Conservation (phyloP, 2,329 filamentous ascomycete genomes). For the Dactylellina leptospora region DNA sequence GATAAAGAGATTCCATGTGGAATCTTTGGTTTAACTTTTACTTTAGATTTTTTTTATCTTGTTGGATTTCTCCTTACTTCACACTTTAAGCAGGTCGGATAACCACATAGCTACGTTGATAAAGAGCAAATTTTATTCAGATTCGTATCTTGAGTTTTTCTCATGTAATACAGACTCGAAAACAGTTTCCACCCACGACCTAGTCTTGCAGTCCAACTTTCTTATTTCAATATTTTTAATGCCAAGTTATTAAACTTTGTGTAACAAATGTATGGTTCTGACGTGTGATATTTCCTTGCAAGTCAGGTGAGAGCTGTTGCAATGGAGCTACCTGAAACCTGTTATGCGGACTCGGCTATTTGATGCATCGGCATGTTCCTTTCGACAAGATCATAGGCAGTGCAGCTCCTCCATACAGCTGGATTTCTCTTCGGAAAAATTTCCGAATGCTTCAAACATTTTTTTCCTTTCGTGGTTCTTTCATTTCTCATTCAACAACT, state of each 20-base stretch:
- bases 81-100: conserved; percentile 32
- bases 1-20: conserved; percentile 16
- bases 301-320: too few species aligned
- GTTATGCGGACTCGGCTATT: too few species aligned
- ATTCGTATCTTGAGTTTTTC: conserved; percentile 6
- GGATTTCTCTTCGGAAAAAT: background rate
- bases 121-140: conserved; percentile 4
- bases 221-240: background rate
- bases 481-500: background rate
- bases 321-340: too few species aligned
- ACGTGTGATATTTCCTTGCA: too few species aligned
- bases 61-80: conserved; percentile 2
- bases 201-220: background rate
- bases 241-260: background rate
- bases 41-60: background rate
- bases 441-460: background rate
- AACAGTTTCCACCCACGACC: background rate
- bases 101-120: background rate
- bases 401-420: too few species aligned
- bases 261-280: conserved; percentile 4
- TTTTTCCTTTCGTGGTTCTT: background rate
- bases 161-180: conserved; percentile 9
- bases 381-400: too few species aligned
- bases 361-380: too few species aligned
- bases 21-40: conserved; percentile 5